phyloP scores from a whole-genome alignment of 805 yeast genomes.

The Wickerhamomyces kurtzmanii region DNA sequence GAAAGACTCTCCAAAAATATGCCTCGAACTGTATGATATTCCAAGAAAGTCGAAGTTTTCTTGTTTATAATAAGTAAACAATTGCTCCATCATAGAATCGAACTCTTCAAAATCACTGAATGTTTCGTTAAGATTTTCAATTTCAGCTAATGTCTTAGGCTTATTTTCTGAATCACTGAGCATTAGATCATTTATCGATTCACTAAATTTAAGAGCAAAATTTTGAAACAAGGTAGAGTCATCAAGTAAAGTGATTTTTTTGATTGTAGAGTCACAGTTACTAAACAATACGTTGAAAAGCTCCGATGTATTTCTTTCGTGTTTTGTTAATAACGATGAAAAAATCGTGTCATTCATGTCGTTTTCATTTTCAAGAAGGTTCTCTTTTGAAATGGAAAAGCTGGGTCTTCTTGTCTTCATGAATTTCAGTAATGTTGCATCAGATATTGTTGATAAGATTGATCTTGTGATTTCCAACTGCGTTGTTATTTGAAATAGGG shows the following conservation, averaged over 20 bases:
- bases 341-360: no score
- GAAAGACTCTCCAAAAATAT: constrained; percentile 1
- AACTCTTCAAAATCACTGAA: constrained; percentile 22
- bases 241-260: no score
- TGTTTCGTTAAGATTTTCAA: constrained; percentile 15
- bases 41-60: constrained; percentile 11
- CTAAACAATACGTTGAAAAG: no score
- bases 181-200: no score
- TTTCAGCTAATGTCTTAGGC: constrained; percentile 10
- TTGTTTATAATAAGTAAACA: constrained; percentile 17
- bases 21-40: not conserved
- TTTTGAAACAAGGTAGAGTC: no score
- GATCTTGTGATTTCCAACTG: constrained; percentile 3
- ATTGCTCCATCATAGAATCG: constrained; percentile 28
- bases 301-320: no score
- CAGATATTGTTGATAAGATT: constrained; percentile 7
- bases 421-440: constrained; percentile 3
- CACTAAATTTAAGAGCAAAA: no score
- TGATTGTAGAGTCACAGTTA: no score
- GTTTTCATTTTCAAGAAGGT: no score
- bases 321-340: no score
- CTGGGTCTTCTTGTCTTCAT: constrained; percentile 7
- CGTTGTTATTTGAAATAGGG: no score
- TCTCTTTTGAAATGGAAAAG: constrained; percentile 4
- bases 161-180: not conserved